Evolutionary conservation across 2,329 filamentous ascomycete species (phyloP).

Genomic region (Raffaelea deltoideospora): DNA sequence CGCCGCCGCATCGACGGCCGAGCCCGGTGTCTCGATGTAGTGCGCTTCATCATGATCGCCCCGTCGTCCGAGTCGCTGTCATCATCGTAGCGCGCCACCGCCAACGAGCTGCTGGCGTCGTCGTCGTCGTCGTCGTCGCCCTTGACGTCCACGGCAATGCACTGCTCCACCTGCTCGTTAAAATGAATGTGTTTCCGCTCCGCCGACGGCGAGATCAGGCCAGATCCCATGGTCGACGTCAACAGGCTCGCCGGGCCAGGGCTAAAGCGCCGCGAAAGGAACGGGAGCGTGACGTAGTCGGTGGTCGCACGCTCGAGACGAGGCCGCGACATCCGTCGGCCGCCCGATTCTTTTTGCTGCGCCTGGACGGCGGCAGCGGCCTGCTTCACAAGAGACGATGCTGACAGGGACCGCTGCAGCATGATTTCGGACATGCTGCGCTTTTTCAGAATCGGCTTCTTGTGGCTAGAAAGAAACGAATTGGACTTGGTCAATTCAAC

Average conservation of each 20-base stretch:
- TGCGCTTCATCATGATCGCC: conserved; percentile 67
- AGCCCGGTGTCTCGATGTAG: conserved; percentile 41
- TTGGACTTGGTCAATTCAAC: conserved; percentile 33
- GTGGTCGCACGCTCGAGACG: conserved; percentile 48
- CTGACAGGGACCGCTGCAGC: conserved; percentile 75
- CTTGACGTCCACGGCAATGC: conserved; percentile 83
- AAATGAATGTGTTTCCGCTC: conserved; percentile 86
- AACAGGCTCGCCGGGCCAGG: conserved; percentile 49
- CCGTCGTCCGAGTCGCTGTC: conserved; percentile 62
- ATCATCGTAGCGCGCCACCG: conserved; percentile 16
- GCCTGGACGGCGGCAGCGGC: conserved; percentile 76
- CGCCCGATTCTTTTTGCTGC: conserved; percentile 47
- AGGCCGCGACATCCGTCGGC: conserved; percentile 30
- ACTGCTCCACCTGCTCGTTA: conserved; percentile 89
- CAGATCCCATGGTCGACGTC: conserved; percentile 56
- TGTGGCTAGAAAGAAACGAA: conserved; percentile 51
- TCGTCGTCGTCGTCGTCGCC: conserved; percentile 60
- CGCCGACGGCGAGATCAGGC: conserved; percentile 43
- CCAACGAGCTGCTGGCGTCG: conserved; percentile 26
- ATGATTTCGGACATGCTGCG: conserved; percentile 92
- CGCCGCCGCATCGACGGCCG: conserved; percentile 29
- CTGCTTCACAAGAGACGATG: conserved; percentile 79
- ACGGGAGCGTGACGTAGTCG: conserved; percentile 52
- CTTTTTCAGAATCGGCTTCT: conserved; percentile 94
- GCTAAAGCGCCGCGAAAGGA: conserved; percentile 45